Base-by-base conservation (phyloP, 1,284 basidiomycete genomes). In the Tilletia horrida region DNA sequence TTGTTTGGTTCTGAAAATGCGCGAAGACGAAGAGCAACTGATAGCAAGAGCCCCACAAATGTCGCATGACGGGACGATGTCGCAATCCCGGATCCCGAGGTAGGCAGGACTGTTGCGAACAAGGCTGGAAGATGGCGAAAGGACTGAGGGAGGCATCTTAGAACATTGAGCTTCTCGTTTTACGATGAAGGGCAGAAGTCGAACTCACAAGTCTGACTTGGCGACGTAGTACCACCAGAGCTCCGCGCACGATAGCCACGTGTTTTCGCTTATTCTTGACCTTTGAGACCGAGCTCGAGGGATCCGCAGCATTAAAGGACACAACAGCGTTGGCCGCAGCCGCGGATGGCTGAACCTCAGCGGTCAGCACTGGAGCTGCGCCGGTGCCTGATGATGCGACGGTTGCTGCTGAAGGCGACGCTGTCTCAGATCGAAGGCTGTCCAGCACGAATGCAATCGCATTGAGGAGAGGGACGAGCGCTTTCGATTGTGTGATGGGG, bases 11-110 rank as follows among this genome's bases (percentile, higher is more conserved):
- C 77, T 4, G 67, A 67, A 47, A 73, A 75, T 1, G 66, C 71
- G 8, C 76, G 74, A 16, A 80, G 68, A 25, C 74, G 67, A 9
- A 76, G 62, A 11, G 66, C 69, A 52, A 75, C 73, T 31, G 70
- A 74, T 25, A 77, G 55, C 2, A 73, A 67, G 52, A 75, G 63
- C 18, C 78, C 79, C 8, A 81, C 68, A 4, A 77, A 66, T 1
- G 72, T 31, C 1, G 73, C 66, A 63, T 21, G 69, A 64, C n/a
- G 71, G 48, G 18, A 62, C 66, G 43, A 78, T 66, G 2, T 67
- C 69, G 29, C 65, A 16, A 18, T 29, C 16, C 27, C 55, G 8
- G 55, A 59, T 3, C 27, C 27, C 18, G 55, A 59, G 4, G 29
- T 59, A 13, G 55, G 55, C 25, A 59, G 27, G 16, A 59, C 9